Conservation (phyloP, 495 filamentous ascomycete genomes). For the Podospora tetraspora region DNA sequence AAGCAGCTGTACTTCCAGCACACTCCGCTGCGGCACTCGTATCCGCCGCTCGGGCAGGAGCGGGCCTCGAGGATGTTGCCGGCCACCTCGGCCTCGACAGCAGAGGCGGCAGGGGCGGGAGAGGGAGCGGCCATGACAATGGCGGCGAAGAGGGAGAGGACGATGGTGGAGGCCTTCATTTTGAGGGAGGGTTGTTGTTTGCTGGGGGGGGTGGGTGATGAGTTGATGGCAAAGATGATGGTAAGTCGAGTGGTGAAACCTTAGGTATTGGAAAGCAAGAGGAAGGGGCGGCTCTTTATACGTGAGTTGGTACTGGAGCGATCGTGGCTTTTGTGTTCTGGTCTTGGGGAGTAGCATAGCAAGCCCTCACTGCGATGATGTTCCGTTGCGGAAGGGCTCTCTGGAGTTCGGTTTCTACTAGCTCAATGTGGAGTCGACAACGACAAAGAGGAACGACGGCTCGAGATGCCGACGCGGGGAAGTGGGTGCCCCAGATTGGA, state of each 20-base stretch:
- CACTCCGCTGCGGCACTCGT: background rate
- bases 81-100: background rate
- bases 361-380: background rate
- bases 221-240: background rate
- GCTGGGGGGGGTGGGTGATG: background rate
- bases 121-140: background rate
- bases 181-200: background rate
- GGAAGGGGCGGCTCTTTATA: background rate
- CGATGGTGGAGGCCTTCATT: background rate
- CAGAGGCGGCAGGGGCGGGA: background rate
- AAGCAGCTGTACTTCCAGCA: background rate
- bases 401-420: background rate
- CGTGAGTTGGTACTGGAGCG: background rate
- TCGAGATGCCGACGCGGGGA: background rate
- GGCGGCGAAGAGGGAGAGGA: background rate
- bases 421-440: fast-evolving
- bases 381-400: background rate
- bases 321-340: no score
- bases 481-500: background rate
- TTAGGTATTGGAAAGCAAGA: no score
- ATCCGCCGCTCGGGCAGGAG: background rate
- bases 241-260: background rate
- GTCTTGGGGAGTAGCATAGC: no score
- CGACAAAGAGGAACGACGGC: background rate
- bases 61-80: background rate